Evolutionary conservation across 345 rosid species (phyloP).

Genomic region (Moricandia moricandioides): DNA sequence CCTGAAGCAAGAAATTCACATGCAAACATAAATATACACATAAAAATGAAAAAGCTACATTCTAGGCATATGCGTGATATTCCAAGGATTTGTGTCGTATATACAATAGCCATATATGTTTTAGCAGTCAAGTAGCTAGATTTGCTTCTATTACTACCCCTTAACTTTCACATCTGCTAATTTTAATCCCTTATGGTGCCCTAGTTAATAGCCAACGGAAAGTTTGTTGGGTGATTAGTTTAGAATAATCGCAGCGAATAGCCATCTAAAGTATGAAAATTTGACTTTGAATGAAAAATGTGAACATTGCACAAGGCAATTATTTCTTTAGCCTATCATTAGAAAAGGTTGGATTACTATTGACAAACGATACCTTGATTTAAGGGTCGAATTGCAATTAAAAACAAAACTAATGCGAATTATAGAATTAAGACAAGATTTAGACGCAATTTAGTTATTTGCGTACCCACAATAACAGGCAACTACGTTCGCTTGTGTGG

Average conservation of each 20-base stretch:
- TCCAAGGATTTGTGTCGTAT: constrained; percentile 8
- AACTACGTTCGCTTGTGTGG: constrained; percentile 13
- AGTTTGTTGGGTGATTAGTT: constrained; percentile 2
- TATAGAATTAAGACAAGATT: constrained; percentile 1
- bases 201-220: background rate
- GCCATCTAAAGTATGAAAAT: constrained; percentile 1
- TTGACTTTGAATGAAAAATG: constrained; percentile 23
- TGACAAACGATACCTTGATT: constrained; percentile 25
- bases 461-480: constrained; percentile 21
- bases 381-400: constrained; percentile 25
- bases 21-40: constrained; percentile 21
- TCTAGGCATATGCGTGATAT: constrained; percentile 35
- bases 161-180: background rate
- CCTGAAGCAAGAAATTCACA: constrained; percentile 40
- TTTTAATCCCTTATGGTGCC: background rate
- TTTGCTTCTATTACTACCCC: constrained; percentile 11
- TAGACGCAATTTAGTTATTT: constrained; percentile 25
- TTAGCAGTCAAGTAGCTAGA: constrained; percentile 15
- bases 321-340: constrained; percentile 2
- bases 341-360: constrained; percentile 6
- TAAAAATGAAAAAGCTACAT: constrained; percentile 20
- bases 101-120: background rate
- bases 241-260: constrained; percentile 1
- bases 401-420: background rate
- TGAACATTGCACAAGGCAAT: constrained; percentile 8